Percentiles rank a stretch among this genome's conserved stretches.
These are phyloP conservation scores for Mycena alexandri DNA, from an alignment of 768 basidiomycete species.

Conservation along the genomic window DNA sequence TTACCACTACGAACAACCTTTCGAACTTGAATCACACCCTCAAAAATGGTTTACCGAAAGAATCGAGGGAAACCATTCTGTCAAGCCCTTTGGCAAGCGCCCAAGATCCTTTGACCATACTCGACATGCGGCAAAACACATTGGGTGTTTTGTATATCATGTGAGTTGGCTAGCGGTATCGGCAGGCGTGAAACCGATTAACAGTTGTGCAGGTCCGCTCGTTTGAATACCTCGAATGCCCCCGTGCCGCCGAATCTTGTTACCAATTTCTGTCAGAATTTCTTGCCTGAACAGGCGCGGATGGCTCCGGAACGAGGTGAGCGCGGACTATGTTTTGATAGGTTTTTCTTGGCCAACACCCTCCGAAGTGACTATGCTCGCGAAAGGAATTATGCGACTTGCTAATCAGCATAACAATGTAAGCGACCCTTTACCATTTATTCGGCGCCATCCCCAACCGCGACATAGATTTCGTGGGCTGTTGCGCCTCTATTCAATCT, in stretches of 20 bases:
- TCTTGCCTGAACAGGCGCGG: constrained; percentile 73
- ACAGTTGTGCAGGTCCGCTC: constrained; percentile 62
- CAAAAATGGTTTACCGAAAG: constrained; percentile 63
- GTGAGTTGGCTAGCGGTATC: constrained; percentile 56
- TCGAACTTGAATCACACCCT: constrained; percentile 58
- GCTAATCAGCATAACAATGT: constrained; percentile 67
- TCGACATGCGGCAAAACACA: constrained; percentile 70
- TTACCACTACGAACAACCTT: constrained; percentile 57
- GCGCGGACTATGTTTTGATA: background rate
- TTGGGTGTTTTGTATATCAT: constrained; percentile 79
- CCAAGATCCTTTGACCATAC: constrained; percentile 74
- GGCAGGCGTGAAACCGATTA: background rate
- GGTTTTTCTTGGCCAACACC: background rate
- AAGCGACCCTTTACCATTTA: constrained; percentile 39
- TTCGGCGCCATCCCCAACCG: constrained; percentile 3
- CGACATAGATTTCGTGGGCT: constrained; percentile 53
- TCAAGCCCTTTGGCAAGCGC: constrained; percentile 67
- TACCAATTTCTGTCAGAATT: constrained; percentile 70
- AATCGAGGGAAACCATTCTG: constrained; percentile 69
- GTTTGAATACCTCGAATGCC: constrained; percentile 57
- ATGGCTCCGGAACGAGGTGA: constrained; percentile 77
- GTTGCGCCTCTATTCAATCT: constrained; percentile 72
- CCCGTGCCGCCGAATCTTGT: constrained; percentile 60
- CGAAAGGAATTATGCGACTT: constrained; percentile 68
- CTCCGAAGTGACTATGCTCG: constrained; percentile 71